A percentile compares a stretch with the other conserved stretches of the same genome.
phyloP scores from a whole-genome alignment of 1,284 basidiomycete genomes.

The Rhodotorula sp. region DNA sequence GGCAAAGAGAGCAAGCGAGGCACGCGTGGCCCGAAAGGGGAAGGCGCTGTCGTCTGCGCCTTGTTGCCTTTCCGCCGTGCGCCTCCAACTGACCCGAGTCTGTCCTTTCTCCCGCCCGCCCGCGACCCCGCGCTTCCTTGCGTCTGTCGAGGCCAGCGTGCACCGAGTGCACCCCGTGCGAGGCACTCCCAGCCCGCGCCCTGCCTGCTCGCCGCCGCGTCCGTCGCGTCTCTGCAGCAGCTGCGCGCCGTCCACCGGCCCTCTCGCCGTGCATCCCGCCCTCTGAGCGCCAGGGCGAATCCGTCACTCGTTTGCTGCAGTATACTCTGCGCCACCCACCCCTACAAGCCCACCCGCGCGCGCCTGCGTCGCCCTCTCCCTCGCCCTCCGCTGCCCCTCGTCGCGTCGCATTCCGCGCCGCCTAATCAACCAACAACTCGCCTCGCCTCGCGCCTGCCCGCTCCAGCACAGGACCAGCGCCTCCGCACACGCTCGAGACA shows the following conservation, averaged over 20 bases:
- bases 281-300: neutral
- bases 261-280: neutral
- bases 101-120: conserved; percentile 1
- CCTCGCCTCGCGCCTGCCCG: too few species aligned
- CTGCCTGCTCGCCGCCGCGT: too few species aligned
- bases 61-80: neutral
- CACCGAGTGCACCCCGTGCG: neutral
- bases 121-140: too few species aligned
- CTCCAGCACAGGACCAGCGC: too few species aligned
- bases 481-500: too few species aligned
- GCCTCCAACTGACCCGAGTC: conserved; percentile 12
- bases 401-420: too few species aligned
- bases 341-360: too few species aligned
- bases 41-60: neutral
- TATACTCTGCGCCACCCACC: too few species aligned
- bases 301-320: too few species aligned
- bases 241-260: neutral
- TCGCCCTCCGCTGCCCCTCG: too few species aligned
- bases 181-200: neutral
- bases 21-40: neutral
- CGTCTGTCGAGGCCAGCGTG: neutral
- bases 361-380: too few species aligned
- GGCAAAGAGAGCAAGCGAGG: neutral
- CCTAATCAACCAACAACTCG: too few species aligned
- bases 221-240: neutral